Evolutionary conservation across 768 basidiomycete genomes (phyloP).

Genomic region (Auricularia sp.): DNA sequence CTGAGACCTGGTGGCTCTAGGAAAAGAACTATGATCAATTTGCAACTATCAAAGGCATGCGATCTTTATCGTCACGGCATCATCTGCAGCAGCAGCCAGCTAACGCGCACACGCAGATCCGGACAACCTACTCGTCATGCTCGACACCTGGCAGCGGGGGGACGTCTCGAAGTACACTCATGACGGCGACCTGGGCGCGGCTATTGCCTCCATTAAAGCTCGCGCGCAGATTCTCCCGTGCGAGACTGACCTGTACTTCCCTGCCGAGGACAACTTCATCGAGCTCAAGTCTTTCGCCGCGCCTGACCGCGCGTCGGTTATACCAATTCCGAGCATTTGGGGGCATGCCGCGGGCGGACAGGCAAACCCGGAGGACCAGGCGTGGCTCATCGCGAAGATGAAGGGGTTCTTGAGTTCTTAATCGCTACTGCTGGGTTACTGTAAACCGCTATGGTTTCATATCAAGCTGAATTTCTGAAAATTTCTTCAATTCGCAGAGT

Average conservation of each 20-base stretch:
- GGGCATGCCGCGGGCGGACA: slow-evolving; percentile 1
- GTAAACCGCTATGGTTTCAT: too few relatives aligned
- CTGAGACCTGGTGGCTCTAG: not conserved
- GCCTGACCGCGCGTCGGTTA: not conserved
- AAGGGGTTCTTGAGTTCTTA: not conserved
- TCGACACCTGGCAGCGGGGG: slow-evolving; percentile 5
- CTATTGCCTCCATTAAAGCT: slow-evolving; percentile 4
- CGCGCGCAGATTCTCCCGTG: slow-evolving; percentile 5
- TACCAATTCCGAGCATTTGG: slow-evolving; percentile 1
- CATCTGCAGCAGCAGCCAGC: not conserved
- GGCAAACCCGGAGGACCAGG: slow-evolving; percentile 1
- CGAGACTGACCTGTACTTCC: slow-evolving; percentile 8
- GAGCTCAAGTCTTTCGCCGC: slow-evolving; percentile 1
- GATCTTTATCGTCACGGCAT: not conserved
- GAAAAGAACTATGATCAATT: not conserved
- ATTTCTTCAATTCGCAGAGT: too few relatives aligned
- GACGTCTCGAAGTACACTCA: slow-evolving; percentile 6
- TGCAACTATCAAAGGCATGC: not conserved
- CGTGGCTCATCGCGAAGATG: not conserved
- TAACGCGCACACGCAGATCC: not conserved
- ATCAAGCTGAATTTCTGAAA: too few relatives aligned
- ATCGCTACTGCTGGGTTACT: too few relatives aligned
- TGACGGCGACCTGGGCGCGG: slow-evolving; percentile 4
- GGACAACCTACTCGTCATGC: slow-evolving; percentile 5
- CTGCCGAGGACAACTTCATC: not conserved